Base-by-base conservation (phyloP, 2,329 filamentous ascomycete species). In the Fusarium dimerum region DNA sequence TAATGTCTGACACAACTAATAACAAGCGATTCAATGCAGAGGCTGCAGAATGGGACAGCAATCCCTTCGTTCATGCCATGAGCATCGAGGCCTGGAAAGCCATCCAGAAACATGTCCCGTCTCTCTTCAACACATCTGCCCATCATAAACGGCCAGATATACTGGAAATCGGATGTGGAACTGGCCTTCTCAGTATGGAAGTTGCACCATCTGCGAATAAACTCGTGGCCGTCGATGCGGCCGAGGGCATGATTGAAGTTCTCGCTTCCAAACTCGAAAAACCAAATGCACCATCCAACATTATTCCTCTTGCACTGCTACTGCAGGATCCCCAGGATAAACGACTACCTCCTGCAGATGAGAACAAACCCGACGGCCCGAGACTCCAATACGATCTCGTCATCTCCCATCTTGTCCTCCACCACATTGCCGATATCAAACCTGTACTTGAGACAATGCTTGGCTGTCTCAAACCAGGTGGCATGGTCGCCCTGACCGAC, bases 91-190 rank as follows among this genome's bases (percentile, higher is more conserved):
- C 66, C 13, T 63, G 56, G 60, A 55, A 61, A 17, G 48, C 61
- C 6, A 50, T 57, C 46, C 34, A 60, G 32, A 53, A 55, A 61
- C 68, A 64, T 13, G 63, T 77, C 29, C 49, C 55, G 2, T 47
- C 53, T n/a, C 39, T 62, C 2, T 44, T 48, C 10, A 10, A 15
- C 6, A 26, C 20, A 26, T 26, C 20, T 7, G 32, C 40, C n/a
- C 8, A 29, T 1, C 20, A 32, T n/a, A 15, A 29, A 3, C 32
- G 40, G 4, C 51, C 50, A 1, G 71, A 80, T 51, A 73, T 83
- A 8, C 76, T 84, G 3, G 81, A 84, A 65, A 75, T 84, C 16
- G 81, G 81, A 47, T 82, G 79, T 57, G 81, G 81, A 45, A 84
- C 81, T 5, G 81, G 81, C 9, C 73, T 83, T 0, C 73, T 84